Base-by-base conservation (phyloP, 176 grass and related monocot genomes). In the Dactylis glomerata region DNA sequence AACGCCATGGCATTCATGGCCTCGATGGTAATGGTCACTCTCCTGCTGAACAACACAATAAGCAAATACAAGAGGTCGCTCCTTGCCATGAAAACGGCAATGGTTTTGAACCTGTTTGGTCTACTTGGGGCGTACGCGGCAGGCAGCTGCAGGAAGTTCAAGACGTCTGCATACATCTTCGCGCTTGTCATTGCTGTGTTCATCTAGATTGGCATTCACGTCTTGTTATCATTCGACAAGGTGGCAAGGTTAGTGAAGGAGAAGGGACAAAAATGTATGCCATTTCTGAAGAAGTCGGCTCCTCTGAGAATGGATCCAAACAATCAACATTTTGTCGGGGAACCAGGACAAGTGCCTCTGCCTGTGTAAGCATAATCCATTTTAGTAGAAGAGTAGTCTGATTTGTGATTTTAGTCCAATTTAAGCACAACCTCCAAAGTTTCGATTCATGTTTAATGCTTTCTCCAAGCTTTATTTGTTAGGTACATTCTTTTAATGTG, bases 1-100 rank as follows among this genome's bases (percentile, higher is more conserved):
- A 90, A 90, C 24, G 78, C 88, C 34, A 82, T 75, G 6, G 52
- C 88, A 15, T 90, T 86, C 88, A 75, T 90, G 31, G 78, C 88
- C 1, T 90, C 88, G 0, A 40, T 86, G 10, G 58, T 90, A 63
- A 86, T 90, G 73, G 68, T 86, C 46, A 90, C 71, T 57, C 75
- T 90, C 13, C 51, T 86, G 6, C 66, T 90, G 72, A 88, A 85
- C 86, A 81, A 45, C 44, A 61, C 73, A 33, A 81, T 91, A 50
- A 81, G 80, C 68, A 75, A 81, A 24, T 51, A 73, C 23, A 79
- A n/a, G 8, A 85, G 69, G 49, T 57, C 70, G 6, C 70, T 88
- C 17, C 66, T 71, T 31, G 82, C 83, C 6, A 71, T 88, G 81
- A 66, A 88, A 32, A 81, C 41, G 16, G 80, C 86, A 8, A 85